Conservation (phyloP, 768 basidiomycete species). For the Russula olivacea region DNA sequence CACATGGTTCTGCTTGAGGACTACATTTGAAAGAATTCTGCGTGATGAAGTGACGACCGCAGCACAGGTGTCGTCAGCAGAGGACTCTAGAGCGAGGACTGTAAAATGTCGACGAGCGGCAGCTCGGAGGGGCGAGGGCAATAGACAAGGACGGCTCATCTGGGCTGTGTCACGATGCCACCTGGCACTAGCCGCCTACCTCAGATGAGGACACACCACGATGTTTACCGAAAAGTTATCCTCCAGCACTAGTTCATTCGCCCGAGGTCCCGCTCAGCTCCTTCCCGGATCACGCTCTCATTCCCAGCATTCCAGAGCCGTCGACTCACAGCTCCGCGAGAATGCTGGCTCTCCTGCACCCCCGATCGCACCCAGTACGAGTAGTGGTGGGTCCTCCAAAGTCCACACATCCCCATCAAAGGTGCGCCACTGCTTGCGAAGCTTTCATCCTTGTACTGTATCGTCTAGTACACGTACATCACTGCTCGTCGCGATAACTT, state of each 20-base stretch:
- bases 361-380: slow-evolving; percentile 25
- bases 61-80: slow-evolving; percentile 92
- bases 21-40: slow-evolving; percentile 74
- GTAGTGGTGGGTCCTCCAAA: slow-evolving; percentile 29
- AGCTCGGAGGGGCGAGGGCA: too few species aligned
- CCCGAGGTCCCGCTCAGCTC: slow-evolving; percentile 23
- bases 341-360: slow-evolving; percentile 28
- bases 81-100: slow-evolving; percentile 75
- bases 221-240: slow-evolving; percentile 29
- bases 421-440: slow-evolving; percentile 1
- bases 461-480: not conserved
- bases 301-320: slow-evolving; percentile 26
- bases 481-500: not conserved
- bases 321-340: slow-evolving; percentile 23
- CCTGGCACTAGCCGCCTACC: too few species aligned
- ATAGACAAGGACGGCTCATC: not conserved
- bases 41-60: slow-evolving; percentile 73
- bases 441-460: not conserved
- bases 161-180: not conserved
- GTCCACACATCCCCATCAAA: slow-evolving; percentile 26
- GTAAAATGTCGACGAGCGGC: slow-evolving; percentile 38
- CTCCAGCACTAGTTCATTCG: slow-evolving; percentile 20
- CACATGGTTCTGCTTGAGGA: slow-evolving; percentile 74
- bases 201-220: too few species aligned
- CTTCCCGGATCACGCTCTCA: slow-evolving; percentile 25